Base-by-base conservation (phyloP, 1,139 yeast species). In the Kodamaea fungicola region DNA sequence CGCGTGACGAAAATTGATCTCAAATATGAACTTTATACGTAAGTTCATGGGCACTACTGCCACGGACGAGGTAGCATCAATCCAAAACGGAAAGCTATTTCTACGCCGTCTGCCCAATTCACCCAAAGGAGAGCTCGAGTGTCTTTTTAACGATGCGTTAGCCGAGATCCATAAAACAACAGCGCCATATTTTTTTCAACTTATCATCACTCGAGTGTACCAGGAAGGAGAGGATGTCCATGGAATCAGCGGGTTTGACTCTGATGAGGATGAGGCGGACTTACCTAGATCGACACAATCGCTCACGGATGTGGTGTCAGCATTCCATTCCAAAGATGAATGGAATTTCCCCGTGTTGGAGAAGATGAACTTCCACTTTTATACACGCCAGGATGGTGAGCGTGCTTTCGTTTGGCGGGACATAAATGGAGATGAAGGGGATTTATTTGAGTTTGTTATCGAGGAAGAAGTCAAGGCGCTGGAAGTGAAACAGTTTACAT, bases 91-190 rank as follows among this genome's bases (percentile, higher is more conserved):
- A 6, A 83, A 81, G 59, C 71, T 92, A 38, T 85, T 73, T 53
- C 68, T 90, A 34, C 73, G 85, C 22, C 69, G 97, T 34, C 72
- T 85, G 4, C 86, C 87, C 7, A 73, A 71, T 10, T 84, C 95
- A 6, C 96, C 96, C 9, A 87, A 87, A 56, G 92, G 96, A 3
- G 89, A 81, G 22, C 69, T 81, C 31, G 97, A 92, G 59, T 89
- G 96, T 57, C 71, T 92, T 30, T 51, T 55, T 57, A 83, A 79
- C 44, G 96, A 88, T 50, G 92, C 96, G 1, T 79, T 78, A 37
- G 80, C 90, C 12, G 67, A 80, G 2, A 79, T 92, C 36, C 72
- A 89, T 33, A 77, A 76, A 43, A 83, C 94, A 1, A 71, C 84
- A 2, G 71, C 79, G 4, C 80, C 82, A 8, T 83, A 63, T 53